Conservation (phyloP, 2,329 filamentous ascomycete species). For the Septoria petroselini region DNA sequence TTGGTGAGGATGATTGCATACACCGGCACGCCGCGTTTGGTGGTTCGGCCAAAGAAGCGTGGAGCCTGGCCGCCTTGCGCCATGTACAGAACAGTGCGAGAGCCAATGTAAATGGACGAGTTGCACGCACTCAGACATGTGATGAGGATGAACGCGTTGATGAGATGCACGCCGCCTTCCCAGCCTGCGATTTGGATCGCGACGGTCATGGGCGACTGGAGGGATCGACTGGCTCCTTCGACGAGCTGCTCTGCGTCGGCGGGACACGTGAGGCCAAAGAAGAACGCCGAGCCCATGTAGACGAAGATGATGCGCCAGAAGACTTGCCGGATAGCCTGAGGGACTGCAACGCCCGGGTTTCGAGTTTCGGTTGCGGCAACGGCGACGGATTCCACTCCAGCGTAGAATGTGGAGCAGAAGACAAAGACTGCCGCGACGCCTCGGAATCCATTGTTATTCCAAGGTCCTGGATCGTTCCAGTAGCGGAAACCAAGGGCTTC, state of each 20-base stretch:
- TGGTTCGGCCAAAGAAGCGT: slow-evolving; percentile 64
- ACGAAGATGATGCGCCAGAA: slow-evolving; percentile 48
- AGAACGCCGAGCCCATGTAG: slow-evolving; percentile 69
- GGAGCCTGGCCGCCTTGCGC: slow-evolving; percentile 71
- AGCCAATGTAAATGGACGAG: slow-evolving; percentile 73
- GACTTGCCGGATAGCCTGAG: slow-evolving; percentile 35
- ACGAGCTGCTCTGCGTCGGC: slow-evolving; percentile 64
- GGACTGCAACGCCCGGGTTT: slow-evolving; percentile 48
- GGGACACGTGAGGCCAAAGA: slow-evolving; percentile 71
- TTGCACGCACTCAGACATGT: slow-evolving; percentile 67
- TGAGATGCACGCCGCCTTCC: slow-evolving; percentile 68
- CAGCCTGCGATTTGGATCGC: slow-evolving; percentile 72
- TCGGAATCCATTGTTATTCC: slow-evolving; percentile 40
- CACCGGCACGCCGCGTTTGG: slow-evolving; percentile 60
- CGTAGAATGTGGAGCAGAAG: slow-evolving; percentile 48
- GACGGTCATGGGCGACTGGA: slow-evolving; percentile 69
- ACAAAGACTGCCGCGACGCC: slow-evolving; percentile 46
- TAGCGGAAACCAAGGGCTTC: slow-evolving; percentile 37
- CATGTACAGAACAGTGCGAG: slow-evolving; percentile 72
- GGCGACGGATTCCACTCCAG: slow-evolving; percentile 52
- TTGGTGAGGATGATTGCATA: slow-evolving; percentile 66
- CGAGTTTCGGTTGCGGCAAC: slow-evolving; percentile 53
- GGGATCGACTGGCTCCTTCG: slow-evolving; percentile 58
- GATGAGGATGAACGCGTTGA: slow-evolving; percentile 73
- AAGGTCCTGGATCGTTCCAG: slow-evolving; percentile 41